Evolutionary conservation across 495 filamentous ascomycete genomes (phyloP).

Genomic region (Saxophila tyrrhenica): DNA sequence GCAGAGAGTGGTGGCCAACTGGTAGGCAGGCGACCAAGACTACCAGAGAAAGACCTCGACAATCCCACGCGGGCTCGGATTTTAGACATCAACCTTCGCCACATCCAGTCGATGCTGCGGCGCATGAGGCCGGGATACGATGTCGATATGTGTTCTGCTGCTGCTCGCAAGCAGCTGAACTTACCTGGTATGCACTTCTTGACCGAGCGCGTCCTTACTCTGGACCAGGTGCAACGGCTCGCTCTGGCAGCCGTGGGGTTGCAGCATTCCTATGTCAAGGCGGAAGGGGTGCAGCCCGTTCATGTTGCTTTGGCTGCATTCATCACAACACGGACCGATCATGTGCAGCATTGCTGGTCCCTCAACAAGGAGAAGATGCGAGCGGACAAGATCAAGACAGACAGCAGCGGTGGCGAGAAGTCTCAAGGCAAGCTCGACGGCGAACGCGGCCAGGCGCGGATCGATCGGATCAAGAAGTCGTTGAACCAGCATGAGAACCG

Average conservation of each 20-base stretch:
- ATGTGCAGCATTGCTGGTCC: neutral
- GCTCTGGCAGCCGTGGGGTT: constrained; percentile 26
- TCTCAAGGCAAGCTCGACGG: constrained; percentile 25
- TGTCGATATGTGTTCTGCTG: neutral
- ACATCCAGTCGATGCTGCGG: constrained; percentile 55
- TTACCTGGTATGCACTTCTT: constrained; percentile 2
- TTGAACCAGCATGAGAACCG: constrained; percentile 70
- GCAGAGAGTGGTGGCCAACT: too few species aligned
- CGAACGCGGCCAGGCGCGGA: constrained; percentile 5
- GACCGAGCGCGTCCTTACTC: constrained; percentile 18
- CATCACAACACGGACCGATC: neutral
- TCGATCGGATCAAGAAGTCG: constrained; percentile 22
- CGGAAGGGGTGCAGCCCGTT: constrained; percentile 6
- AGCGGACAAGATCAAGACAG: constrained; percentile 9
- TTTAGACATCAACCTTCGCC: constrained; percentile 54
- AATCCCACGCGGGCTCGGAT: constrained; percentile 34
- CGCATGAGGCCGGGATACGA: constrained; percentile 16
- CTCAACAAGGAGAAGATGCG: neutral
- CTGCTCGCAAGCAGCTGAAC: neutral
- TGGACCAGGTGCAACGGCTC: constrained; percentile 28
- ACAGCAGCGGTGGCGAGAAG: constrained; percentile 19
- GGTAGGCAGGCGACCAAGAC: neutral
- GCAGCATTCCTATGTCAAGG: neutral
- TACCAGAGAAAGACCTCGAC: neutral
- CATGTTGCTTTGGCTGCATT: constrained; percentile 21